Evolutionary conservation across 768 basidiomycete species (phyloP).

Genomic region (Trametes gibbosa): DNA sequence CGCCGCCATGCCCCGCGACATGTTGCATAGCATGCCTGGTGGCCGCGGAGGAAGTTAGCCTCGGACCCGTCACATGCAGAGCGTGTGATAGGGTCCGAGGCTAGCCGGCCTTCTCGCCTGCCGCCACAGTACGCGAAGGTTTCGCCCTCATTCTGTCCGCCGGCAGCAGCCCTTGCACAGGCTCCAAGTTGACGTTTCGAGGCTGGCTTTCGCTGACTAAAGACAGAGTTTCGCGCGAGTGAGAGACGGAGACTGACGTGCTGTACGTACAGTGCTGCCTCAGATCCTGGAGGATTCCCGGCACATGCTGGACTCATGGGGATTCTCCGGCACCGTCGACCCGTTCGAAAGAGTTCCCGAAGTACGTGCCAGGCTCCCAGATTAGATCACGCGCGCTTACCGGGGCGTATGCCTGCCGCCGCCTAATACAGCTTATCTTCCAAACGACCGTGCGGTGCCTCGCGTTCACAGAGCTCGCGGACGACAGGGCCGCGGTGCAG

Average conservation of each 20-base stretch:
- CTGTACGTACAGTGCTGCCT: constrained; percentile 53
- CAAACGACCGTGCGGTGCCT: constrained; percentile 70
- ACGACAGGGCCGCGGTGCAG: constrained; percentile 57
- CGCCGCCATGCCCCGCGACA: constrained; percentile 2
- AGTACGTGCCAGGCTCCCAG: constrained; percentile 18
- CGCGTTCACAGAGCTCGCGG: constrained; percentile 66
- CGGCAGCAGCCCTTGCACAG: not conserved
- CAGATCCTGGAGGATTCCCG: constrained; percentile 63
- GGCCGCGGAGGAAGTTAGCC: constrained; percentile 1
- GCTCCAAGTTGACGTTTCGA: not conserved
- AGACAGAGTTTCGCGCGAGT: not conserved
- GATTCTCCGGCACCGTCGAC: constrained; percentile 59
- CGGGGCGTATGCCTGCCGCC: not conserved
- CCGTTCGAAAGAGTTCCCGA: constrained; percentile 67
- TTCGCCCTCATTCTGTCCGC: not conserved
- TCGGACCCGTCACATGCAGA: constrained; percentile 4
- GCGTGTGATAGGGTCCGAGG: constrained; percentile 3
- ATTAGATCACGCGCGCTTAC: constrained; percentile 7
- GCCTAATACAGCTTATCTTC: constrained; percentile 49
- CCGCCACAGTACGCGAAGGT: not conserved
- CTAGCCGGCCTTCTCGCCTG: not conserved
- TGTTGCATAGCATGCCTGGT: constrained; percentile 1
- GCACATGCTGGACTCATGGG: constrained; percentile 63
- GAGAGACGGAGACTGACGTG: not conserved
- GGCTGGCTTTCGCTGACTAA: not conserved